A percentile compares a stretch with the other conserved stretches of the same genome.
Conservation (phyloP, 2,329 filamentous ascomycete species). For the Gnomoniopsis smithogilvyi region DNA sequence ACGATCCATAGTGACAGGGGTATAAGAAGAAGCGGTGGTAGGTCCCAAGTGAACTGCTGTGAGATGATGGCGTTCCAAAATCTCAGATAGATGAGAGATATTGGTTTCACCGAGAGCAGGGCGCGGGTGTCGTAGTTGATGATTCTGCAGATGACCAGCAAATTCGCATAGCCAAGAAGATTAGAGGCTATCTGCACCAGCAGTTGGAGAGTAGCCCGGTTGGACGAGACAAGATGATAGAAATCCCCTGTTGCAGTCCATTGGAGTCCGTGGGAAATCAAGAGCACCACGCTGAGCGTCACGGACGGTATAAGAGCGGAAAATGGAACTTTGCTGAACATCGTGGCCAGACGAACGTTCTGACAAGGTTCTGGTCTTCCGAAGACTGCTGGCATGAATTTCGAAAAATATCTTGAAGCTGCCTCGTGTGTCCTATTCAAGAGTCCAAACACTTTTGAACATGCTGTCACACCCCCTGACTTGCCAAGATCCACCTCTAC, state of each 20-base stretch:
- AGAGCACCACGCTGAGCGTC: not conserved
- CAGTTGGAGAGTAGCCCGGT: not conserved
- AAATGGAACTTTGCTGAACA: too few species aligned
- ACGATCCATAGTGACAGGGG: not conserved
- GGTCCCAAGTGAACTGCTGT: not conserved
- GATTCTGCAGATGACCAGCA: not conserved
- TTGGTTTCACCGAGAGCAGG: not conserved
- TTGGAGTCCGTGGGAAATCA: not conserved
- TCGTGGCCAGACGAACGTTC: too few species aligned
- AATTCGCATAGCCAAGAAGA: not conserved
- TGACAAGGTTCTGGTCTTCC: too few species aligned
- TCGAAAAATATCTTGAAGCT: too few species aligned
- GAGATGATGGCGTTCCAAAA: conserved; percentile 1
- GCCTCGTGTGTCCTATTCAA: too few species aligned
- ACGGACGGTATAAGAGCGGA: not conserved
- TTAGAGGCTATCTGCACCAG: not conserved
- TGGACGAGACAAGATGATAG: not conserved
- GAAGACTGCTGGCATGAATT: too few species aligned
- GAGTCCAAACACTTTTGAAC: too few species aligned
- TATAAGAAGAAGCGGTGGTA: not conserved
- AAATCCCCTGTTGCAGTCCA: not conserved
- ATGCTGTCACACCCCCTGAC: too few species aligned
- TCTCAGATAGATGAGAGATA: not conserved
- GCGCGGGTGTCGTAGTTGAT: not conserved
- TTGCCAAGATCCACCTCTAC: too few species aligned